Evolutionary conservation across 352 stramenopile genomes (phyloP), one percentile per base, ranked within the genome.

Genomic region (Phytophthora brassicae): DNA sequence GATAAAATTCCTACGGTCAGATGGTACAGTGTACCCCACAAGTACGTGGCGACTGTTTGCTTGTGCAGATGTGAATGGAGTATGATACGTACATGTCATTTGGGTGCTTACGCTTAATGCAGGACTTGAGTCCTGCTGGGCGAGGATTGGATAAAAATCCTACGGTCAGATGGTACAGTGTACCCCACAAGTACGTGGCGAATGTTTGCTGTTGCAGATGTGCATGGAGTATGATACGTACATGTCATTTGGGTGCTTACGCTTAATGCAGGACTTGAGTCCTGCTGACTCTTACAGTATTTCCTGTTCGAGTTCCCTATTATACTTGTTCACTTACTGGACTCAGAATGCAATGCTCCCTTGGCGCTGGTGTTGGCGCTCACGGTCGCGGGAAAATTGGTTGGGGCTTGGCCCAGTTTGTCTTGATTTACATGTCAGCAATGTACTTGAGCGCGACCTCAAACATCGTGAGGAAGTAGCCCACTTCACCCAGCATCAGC

Each of bases 391-490:
- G 50, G n/a, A 67, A 69, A 65, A 65, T 56, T 68, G 57, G 63
- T 65, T 13, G 22, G 23, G 46, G 38, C 59, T 62, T 46, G 45
- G 31, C 20, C 48, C 29, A 54, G 45, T 46, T 69, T 49, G 61
- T 44, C 53, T 68, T 72, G 64, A 56, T 68, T 77, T 78, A 89
- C 77, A 90, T 90, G 52, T 94, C 82, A 46, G 79, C 84, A 71
- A 95, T 84, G 70, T 93, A 95, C 70, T 95, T 84, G 65, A 95
- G 75, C 29, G 86, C 86, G 62, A 91, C 86, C 51, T 92, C 84
- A 38, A 95, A 93, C 84, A 95, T 92, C 29, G 86, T 95, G 54
- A 95, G 79, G 60, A 92, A 91, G 61, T 95, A 95, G 22, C 86
- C 86, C 23, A 90, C 77, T 59, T 95, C 86, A 44, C 84, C 82